Evolutionary conservation across 108 stramenopile species (phyloP).

Genomic region (Cylindrotheca fusiformis): DNA sequence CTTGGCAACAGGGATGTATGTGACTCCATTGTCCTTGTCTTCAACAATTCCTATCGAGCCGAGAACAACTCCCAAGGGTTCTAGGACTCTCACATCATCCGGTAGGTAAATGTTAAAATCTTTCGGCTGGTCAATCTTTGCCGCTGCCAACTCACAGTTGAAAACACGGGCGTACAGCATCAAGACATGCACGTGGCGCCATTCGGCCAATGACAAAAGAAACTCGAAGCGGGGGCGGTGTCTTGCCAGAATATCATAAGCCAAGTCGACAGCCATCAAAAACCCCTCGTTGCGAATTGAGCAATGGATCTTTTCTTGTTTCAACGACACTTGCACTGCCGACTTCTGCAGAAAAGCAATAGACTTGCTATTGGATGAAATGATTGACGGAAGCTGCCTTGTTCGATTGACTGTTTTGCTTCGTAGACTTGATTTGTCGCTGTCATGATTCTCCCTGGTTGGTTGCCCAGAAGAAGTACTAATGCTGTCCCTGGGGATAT

Average conservation of each 20-base stretch:
- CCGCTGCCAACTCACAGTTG: constrained; percentile 18
- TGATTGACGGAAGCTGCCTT: too few relatives aligned
- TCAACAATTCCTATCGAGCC: constrained; percentile 30
- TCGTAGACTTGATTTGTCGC: too few relatives aligned
- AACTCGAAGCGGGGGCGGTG: constrained; percentile 11
- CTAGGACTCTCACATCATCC: constrained; percentile 12
- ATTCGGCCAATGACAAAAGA: constrained; percentile 25
- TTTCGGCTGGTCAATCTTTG: constrained; percentile 3
- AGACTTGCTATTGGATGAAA: background rate
- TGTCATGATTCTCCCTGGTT: too few relatives aligned
- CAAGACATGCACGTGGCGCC: constrained; percentile 27
- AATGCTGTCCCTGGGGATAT: too few relatives aligned
- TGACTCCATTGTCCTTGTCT: constrained; percentile 9
- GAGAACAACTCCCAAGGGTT: constrained; percentile 19
- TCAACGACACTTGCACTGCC: background rate
- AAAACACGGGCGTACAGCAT: constrained; percentile 22
- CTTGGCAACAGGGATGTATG: constrained; percentile 26
- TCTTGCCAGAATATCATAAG: constrained; percentile 14
- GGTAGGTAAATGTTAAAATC: constrained; percentile 29
- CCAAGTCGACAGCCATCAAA: background rate
- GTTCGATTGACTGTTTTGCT: too few relatives aligned
- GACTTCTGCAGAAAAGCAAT: background rate
- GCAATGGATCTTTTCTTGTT: constrained; percentile 4
- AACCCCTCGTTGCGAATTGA: constrained; percentile 15
- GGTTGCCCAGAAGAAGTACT: too few relatives aligned